Evolutionary conservation across 306 rosid species (phyloP).

Genomic region (Amphicarpaea edgeworthii): DNA sequence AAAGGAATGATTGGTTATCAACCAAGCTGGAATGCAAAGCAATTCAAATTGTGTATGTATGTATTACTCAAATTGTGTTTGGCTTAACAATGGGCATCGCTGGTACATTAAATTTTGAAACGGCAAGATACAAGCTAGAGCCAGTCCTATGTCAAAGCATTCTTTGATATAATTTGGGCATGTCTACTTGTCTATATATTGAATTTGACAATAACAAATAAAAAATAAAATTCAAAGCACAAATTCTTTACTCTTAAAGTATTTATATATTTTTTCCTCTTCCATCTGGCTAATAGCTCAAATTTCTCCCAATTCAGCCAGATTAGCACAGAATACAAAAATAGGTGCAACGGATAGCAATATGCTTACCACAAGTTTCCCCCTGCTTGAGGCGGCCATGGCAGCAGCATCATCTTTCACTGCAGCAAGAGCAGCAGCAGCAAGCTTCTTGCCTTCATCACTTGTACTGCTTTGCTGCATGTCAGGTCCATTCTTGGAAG

Average conservation of each 20-base stretch:
- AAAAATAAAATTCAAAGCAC: neutral
- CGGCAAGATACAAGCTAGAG: constrained; percentile 7
- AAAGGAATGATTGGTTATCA: constrained; percentile 28
- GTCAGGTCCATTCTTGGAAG: constrained; percentile 49
- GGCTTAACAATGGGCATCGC: constrained; percentile 21
- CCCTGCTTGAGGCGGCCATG: constrained; percentile 64
- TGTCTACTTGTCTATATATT: neutral
- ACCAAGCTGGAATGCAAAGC: neutral
- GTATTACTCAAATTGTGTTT: constrained; percentile 2
- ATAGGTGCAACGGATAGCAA: constrained; percentile 9
- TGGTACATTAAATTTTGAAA: constrained; percentile 31
- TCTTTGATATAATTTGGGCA: neutral
- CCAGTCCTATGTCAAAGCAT: neutral
- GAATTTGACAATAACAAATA: constrained; percentile 21
- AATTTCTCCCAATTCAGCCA: constrained; percentile 30
- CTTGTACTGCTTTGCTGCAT: constrained; percentile 51
- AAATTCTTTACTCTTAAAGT: neutral
- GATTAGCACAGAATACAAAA: constrained; percentile 5
- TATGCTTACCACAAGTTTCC: constrained; percentile 79
- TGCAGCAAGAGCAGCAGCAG: constrained; percentile 88
- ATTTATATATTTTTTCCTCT: neutral
- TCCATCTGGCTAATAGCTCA: constrained; percentile 11
- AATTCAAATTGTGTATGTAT: neutral
- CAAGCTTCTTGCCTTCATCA: constrained; percentile 77
- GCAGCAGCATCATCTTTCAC: constrained; percentile 61